phyloP scores from a whole-genome alignment of 2,329 filamentous ascomycete species.

The Xylaria arbuscula region DNA sequence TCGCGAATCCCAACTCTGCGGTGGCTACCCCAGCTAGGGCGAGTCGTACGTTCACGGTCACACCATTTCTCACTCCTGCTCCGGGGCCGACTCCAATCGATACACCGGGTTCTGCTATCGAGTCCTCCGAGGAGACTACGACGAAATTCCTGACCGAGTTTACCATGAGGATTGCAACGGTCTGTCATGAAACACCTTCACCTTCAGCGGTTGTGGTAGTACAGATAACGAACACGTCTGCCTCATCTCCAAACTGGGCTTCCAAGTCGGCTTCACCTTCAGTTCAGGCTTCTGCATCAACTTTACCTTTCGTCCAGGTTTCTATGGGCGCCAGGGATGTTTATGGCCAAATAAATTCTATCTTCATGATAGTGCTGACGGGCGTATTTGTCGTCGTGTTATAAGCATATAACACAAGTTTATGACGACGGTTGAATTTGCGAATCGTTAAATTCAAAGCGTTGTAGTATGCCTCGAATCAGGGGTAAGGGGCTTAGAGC shows the following conservation, averaged over 20 bases:
- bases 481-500: background rate
- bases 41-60: constrained; percentile 39
- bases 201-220: constrained; percentile 15
- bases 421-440: background rate
- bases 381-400: constrained; percentile 34
- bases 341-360: constrained; percentile 12
- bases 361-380: constrained; percentile 29
- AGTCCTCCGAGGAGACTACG: constrained; percentile 2
- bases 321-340: constrained; percentile 35
- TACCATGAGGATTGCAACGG: constrained; percentile 2
- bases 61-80: constrained; percentile 39
- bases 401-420: constrained; percentile 19
- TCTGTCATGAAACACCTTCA: constrained; percentile 20
- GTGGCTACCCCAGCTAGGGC: constrained; percentile 23
- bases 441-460: background rate
- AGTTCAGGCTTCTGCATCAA: constrained; percentile 33
- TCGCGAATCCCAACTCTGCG: constrained; percentile 20
- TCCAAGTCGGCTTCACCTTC: constrained; percentile 21
- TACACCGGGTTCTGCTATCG: constrained; percentile 4
- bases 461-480: background rate
- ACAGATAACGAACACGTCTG: constrained; percentile 34
- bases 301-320: constrained; percentile 37
- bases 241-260: background rate
- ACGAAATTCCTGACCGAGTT: background rate
- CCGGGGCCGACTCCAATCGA: constrained; percentile 27